These are phyloP conservation scores for Neurospora sp. DNA, from an alignment of 495 filamentous ascomycete species.

Conservation along the genomic window DNA sequence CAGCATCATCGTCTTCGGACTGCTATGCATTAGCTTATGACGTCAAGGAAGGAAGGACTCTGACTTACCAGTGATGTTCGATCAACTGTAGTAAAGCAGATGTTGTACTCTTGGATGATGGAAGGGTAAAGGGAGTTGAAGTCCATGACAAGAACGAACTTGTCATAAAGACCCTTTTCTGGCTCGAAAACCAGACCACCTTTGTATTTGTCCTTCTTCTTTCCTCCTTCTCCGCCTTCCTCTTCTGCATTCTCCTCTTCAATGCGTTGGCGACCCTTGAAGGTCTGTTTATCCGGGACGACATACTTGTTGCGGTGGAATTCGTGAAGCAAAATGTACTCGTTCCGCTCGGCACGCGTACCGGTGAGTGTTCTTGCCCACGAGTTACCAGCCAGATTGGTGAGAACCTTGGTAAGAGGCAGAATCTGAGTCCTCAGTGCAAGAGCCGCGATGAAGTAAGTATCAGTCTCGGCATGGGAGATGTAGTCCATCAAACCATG, in stretches of 20 bases:
- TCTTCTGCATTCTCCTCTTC: slow-evolving; percentile 56
- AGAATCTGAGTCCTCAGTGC: slow-evolving; percentile 84
- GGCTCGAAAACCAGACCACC: slow-evolving; percentile 97
- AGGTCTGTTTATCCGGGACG: slow-evolving; percentile 81
- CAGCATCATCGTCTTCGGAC: slow-evolving; percentile 72
- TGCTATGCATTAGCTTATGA: slow-evolving; percentile 25
- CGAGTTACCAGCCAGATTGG: slow-evolving; percentile 94
- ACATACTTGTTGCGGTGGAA: slow-evolving; percentile 96
- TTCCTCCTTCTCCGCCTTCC: slow-evolving; percentile 52
- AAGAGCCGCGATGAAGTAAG: slow-evolving; percentile 87
- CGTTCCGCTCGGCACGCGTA: slow-evolving; percentile 93
- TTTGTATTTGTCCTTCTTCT: slow-evolving; percentile 99
- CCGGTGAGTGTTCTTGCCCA: slow-evolving; percentile 95
- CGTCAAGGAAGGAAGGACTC: not conserved
- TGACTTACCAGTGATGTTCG: slow-evolving; percentile 48
- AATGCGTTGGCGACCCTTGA: slow-evolving; percentile 56
- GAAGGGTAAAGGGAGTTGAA: slow-evolving; percentile 98
- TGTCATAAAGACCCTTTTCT: slow-evolving; percentile 94
- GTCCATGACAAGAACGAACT: slow-evolving; percentile 96
- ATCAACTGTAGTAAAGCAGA: slow-evolving; percentile 97
- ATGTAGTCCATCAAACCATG: slow-evolving; percentile 89
- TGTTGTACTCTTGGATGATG: slow-evolving; percentile 98
- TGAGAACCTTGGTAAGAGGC: slow-evolving; percentile 86
- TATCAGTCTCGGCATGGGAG: slow-evolving; percentile 85
- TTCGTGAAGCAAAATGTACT: slow-evolving; percentile 97